Evolutionary conservation across 768 basidiomycete genomes (phyloP).

Genomic region (Ephemerocybe angulata): DNA sequence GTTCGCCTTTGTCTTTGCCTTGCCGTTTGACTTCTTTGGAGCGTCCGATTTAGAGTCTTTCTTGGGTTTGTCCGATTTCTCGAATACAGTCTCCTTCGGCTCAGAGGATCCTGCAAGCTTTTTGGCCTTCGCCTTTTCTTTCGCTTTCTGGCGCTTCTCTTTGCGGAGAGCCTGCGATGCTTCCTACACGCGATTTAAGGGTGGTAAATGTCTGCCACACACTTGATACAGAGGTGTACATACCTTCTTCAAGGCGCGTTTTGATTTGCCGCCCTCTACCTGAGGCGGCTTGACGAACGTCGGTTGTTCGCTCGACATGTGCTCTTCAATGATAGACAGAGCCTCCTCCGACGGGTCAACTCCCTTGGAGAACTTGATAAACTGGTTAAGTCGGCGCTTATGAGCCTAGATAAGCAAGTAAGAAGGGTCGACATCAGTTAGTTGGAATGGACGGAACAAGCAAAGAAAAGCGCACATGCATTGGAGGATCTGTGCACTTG

Average conservation of each 20-base stretch:
- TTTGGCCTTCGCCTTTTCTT: constrained; percentile 42
- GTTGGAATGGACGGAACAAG: constrained; percentile 4
- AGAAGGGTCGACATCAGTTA: not conserved
- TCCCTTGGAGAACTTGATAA: constrained; percentile 38
- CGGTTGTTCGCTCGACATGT: constrained; percentile 25
- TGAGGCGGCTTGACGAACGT: constrained; percentile 17
- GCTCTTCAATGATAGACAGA: constrained; percentile 37
- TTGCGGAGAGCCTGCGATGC: constrained; percentile 42
- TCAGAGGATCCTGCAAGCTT: not conserved
- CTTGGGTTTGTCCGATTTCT: constrained; percentile 1
- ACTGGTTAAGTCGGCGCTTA: constrained; percentile 52
- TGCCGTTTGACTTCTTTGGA: constrained; percentile 7
- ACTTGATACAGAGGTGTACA: constrained; percentile 11
- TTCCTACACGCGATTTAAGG: constrained; percentile 32
- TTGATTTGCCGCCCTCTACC: constrained; percentile 36
- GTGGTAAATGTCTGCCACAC: not conserved
- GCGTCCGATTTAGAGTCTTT: constrained; percentile 2
- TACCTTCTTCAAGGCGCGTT: constrained; percentile 63
- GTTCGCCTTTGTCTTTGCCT: constrained; percentile 1
- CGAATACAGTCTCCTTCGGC: constrained; percentile 11
- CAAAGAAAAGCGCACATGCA: constrained; percentile 45
- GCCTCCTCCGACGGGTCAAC: constrained; percentile 46
- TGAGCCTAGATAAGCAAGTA: constrained; percentile 47
- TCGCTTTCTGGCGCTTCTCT: constrained; percentile 47
- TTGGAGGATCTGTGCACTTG: constrained; percentile 57